A percentile compares a stretch with the other conserved stretches of the same genome.
These are phyloP conservation scores for Elongisporangium senticosum DNA, from an alignment of 352 stramenopile genomes.

Conservation along the genomic window DNA sequence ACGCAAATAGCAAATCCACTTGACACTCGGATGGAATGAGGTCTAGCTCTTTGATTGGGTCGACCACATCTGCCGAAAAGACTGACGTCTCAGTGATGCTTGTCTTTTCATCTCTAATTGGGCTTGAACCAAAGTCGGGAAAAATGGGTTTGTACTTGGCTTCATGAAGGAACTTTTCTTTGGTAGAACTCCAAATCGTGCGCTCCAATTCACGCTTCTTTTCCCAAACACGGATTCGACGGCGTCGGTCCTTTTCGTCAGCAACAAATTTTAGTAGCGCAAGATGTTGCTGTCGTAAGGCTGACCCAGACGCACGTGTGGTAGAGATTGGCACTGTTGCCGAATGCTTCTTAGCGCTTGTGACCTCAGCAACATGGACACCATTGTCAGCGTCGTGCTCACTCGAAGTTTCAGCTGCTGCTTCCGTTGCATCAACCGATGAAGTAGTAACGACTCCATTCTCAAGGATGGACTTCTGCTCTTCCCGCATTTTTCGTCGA, in stretches of 20 bases:
- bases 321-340: slow-evolving; percentile 2
- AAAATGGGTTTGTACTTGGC: not conserved
- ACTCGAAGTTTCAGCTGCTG: slow-evolving; percentile 8
- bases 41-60: slow-evolving; percentile 27
- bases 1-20: slow-evolving; percentile 62
- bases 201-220: slow-evolving; percentile 46
- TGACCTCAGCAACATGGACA: slow-evolving; percentile 1
- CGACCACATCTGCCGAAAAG: slow-evolving; percentile 33
- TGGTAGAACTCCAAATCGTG: slow-evolving; percentile 49
- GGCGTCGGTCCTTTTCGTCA: slow-evolving; percentile 56
- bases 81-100: slow-evolving; percentile 5
- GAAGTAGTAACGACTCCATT: slow-evolving; percentile 63
- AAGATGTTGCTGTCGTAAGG: slow-evolving; percentile 40
- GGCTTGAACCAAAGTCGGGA: not conserved
- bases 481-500: slow-evolving; percentile 56
- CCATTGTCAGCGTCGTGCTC: slow-evolving; percentile 1
- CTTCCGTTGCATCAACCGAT: slow-evolving; percentile 14
- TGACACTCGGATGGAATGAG: slow-evolving; percentile 34
- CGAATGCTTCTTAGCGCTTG: slow-evolving; percentile 11
- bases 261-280: slow-evolving; percentile 64
- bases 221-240: slow-evolving; percentile 48
- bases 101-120: slow-evolving; percentile 6
- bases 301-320: slow-evolving; percentile 4
- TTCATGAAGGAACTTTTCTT: slow-evolving; percentile 25
- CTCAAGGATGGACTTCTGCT: slow-evolving; percentile 67